phyloP scores from a whole-genome alignment of 768 basidiomycete genomes.

The Lentinula sp. region DNA sequence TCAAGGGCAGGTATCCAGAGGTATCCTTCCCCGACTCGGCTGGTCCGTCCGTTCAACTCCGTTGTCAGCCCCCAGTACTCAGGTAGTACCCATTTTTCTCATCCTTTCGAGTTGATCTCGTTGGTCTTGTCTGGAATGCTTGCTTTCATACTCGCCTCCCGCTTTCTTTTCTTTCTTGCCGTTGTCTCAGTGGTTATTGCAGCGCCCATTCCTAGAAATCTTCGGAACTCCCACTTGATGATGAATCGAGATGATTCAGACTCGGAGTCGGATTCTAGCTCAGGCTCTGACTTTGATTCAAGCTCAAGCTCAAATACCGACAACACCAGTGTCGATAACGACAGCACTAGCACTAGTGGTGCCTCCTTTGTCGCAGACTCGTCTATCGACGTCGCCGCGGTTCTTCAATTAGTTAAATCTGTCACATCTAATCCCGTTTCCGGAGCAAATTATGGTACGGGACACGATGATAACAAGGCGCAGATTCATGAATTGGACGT shows the following conservation, averaged over 20 bases:
- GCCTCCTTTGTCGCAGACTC: not conserved
- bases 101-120: conserved; percentile 1
- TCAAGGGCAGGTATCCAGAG: not conserved
- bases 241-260: not conserved
- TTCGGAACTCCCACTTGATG: not conserved
- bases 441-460: conserved; percentile 8
- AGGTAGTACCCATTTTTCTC: not conserved
- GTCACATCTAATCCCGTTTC: conserved; percentile 6
- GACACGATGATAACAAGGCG: conserved; percentile 2
- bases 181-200: not conserved
- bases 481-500: conserved; percentile 16
- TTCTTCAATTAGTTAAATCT: conserved; percentile 15
- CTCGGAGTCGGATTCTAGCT: not conserved
- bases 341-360: not conserved
- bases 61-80: not conserved
- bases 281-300: not conserved
- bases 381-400: conserved; percentile 1
- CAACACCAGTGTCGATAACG: not conserved
- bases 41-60: not conserved
- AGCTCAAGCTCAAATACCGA: not conserved
- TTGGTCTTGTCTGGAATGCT: not conserved
- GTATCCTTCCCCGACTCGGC: not conserved
- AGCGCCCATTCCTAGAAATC: not conserved
- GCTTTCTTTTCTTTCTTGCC: not conserved
- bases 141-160: not conserved